Percentiles rank a stretch among this genome's conserved stretches.
Conservation (phyloP, 2,329 filamentous ascomycete species). For the Fusarium heterosporum region DNA sequence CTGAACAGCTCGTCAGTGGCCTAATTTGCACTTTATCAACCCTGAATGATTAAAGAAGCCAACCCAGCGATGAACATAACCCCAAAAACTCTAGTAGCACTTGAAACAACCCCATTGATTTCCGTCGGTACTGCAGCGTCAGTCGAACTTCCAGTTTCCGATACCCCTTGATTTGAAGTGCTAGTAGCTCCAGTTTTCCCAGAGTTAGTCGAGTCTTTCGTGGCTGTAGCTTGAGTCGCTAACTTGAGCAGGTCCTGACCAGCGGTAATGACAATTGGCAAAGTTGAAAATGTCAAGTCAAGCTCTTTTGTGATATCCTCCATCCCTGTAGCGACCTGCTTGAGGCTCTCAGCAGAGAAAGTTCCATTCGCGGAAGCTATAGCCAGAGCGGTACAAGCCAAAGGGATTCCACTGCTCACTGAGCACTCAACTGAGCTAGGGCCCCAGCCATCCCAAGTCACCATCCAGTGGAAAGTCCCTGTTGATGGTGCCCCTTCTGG, state of each 20-base stretch:
- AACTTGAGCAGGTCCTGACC: slow-evolving; percentile 6
- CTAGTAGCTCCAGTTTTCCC: neutral
- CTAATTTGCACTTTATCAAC: neutral
- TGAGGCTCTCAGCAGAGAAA: neutral
- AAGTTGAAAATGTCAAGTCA: neutral
- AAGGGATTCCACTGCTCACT: slow-evolving; percentile 1
- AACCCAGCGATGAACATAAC: neutral
- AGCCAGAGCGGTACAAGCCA: neutral
- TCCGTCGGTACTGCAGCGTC: neutral
- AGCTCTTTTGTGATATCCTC: neutral
- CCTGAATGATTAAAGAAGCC: neutral
- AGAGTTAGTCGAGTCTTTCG: neutral
- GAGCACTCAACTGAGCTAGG: slow-evolving; percentile 1
- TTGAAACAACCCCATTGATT: neutral
- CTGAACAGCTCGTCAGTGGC: no score
- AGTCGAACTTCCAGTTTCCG: neutral
- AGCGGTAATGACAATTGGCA: neutral
- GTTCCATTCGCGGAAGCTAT: neutral
- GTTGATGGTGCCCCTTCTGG: slow-evolving; percentile 1
- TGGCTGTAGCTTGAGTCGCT: neutral
- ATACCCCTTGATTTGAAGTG: neutral
- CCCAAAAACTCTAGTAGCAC: neutral
- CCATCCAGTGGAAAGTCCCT: slow-evolving; percentile 17
- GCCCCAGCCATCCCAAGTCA: neutral
- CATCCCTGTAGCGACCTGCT: neutral